These are phyloP conservation scores for Solanum dulcamara DNA, from an alignment of 257 asterid genomes.

Conservation along the genomic window DNA sequence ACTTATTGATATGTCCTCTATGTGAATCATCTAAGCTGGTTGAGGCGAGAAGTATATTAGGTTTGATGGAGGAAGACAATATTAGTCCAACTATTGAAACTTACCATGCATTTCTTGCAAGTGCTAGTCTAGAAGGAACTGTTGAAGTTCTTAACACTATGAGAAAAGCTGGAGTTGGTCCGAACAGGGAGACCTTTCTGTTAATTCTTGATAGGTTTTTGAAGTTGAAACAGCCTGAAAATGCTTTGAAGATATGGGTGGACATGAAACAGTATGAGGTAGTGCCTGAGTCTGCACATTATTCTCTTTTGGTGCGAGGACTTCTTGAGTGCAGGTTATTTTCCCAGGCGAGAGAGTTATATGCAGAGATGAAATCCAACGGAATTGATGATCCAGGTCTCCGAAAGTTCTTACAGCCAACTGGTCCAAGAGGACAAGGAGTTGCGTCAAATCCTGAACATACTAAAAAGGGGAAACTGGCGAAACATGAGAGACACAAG, in stretches of 20 bases:
- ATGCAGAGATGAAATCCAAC: slow-evolving; percentile 46
- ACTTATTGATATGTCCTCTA: slow-evolving; percentile 60
- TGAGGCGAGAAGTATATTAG: slow-evolving; percentile 53
- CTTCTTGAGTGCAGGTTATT: slow-evolving; percentile 42
- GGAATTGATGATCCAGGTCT: slow-evolving; percentile 46
- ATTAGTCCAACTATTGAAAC: slow-evolving; percentile 55
- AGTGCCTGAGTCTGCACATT: slow-evolving; percentile 37
- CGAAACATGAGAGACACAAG: neutral
- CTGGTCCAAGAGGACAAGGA: slow-evolving; percentile 8
- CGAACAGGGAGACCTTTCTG: slow-evolving; percentile 44
- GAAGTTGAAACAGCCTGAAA: slow-evolving; percentile 37
- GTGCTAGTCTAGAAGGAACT: slow-evolving; percentile 41
- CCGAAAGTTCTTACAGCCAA: slow-evolving; percentile 37
- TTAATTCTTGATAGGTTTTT: slow-evolving; percentile 32
- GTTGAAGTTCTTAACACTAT: slow-evolving; percentile 44
- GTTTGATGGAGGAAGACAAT: slow-evolving; percentile 48
- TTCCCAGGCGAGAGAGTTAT: slow-evolving; percentile 52
- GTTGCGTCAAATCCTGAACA: slow-evolving; percentile 11
- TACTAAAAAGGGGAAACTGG: slow-evolving; percentile 16
- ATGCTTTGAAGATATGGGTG: slow-evolving; percentile 51
- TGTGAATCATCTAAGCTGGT: slow-evolving; percentile 48
- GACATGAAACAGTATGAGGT: slow-evolving; percentile 41
- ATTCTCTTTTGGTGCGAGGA: slow-evolving; percentile 47
- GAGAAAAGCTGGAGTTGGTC: slow-evolving; percentile 49
- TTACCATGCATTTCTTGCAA: slow-evolving; percentile 55